Evolutionary conservation across 768 basidiomycete species (phyloP).

Genomic region (Naematelia encephala): DNA sequence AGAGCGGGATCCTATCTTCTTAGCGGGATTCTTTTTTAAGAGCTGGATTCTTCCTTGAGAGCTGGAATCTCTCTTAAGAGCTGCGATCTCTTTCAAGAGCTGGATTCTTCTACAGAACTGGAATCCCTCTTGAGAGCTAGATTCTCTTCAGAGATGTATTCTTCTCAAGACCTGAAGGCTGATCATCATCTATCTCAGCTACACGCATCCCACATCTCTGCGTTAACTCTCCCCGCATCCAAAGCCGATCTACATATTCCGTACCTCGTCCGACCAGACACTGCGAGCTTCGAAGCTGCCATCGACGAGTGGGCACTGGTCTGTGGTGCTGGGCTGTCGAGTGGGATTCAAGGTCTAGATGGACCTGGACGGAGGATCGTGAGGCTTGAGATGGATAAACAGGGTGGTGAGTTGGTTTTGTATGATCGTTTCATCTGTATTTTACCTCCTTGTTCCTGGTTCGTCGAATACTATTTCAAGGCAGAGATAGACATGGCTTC

Average conservation of each 20-base stretch:
- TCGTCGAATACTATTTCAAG: no score
- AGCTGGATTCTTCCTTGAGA: no score
- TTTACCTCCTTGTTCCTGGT: no score
- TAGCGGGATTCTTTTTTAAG: no score
- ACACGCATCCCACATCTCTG: conserved; percentile 32
- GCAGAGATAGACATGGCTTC: no score
- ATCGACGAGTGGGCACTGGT: conserved; percentile 31
- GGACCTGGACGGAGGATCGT: conserved; percentile 26
- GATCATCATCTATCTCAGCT: no score
- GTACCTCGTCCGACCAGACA: conserved; percentile 29
- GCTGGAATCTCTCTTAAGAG: no score
- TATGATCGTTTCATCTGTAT: not conserved
- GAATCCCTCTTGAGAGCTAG: no score
- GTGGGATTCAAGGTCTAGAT: not conserved
- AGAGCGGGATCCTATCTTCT: not conserved
- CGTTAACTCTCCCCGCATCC: conserved; percentile 15
- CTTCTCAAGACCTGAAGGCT: no score
- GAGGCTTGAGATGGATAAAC: conserved; percentile 13
- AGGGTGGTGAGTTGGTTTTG: conserved; percentile 18
- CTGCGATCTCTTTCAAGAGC: no score
- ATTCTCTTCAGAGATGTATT: no score
- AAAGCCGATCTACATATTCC: conserved; percentile 40
- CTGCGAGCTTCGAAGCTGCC: conserved; percentile 13
- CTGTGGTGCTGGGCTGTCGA: conserved; percentile 27
- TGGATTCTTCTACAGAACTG: no score